Evolutionary conservation across 208 protist genomes (phyloP).

Genomic region (Novymonas esmeraldas): DNA sequence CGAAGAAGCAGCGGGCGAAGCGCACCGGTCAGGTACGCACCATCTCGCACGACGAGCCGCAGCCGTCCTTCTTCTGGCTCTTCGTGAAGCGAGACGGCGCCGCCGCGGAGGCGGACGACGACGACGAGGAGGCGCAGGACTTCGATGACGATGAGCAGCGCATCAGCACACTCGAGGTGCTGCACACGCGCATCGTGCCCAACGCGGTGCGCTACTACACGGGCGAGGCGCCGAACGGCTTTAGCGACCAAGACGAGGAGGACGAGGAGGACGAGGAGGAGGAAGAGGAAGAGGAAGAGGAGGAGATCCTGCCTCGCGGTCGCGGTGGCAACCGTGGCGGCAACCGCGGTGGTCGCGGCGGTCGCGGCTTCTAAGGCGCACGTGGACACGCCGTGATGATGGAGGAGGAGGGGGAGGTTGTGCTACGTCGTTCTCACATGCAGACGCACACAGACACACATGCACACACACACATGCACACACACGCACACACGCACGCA

Average conservation of each 20-base stretch:
- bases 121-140: constrained; percentile 45
- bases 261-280: constrained; percentile 86
- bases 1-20: constrained; percentile 63
- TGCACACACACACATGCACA: too few species aligned
- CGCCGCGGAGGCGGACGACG: constrained; percentile 28
- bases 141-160: constrained; percentile 60
- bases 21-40: constrained; percentile 50
- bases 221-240: constrained; percentile 82
- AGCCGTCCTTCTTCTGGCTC: constrained; percentile 81
- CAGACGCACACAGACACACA: background rate
- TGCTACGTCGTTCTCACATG: background rate
- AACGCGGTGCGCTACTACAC: constrained; percentile 87
- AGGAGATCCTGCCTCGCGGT: constrained; percentile 41
- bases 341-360: constrained; percentile 26
- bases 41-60: constrained; percentile 45
- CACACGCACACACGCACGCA: background rate
- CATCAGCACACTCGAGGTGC: constrained; percentile 46
- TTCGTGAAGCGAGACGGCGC: constrained; percentile 50
- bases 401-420: background rate
- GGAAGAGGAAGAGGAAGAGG: constrained; percentile 42
- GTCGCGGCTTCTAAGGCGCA: constrained; percentile 31
- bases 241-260: constrained; percentile 64
- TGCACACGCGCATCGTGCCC: constrained; percentile 78
- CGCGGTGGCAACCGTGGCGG: constrained; percentile 33
- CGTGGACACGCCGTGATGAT: background rate